phyloP scores from a whole-genome alignment of 1,139 yeast genomes.

The Saccharomycopsis hybrid region DNA sequence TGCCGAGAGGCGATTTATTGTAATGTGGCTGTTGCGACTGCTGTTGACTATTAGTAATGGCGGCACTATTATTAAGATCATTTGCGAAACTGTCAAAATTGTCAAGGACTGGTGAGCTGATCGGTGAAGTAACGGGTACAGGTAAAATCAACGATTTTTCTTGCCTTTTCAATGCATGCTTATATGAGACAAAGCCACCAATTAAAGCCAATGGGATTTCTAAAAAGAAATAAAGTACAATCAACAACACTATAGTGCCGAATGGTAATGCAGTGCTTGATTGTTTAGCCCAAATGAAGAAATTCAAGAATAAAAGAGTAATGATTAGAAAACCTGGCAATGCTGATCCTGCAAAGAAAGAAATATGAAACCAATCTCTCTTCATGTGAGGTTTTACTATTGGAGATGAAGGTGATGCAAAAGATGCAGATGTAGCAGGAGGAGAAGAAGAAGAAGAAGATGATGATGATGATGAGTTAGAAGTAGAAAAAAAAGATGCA shows the following conservation, averaged over 20 bases:
- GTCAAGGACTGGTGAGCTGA: neutral
- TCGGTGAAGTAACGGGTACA: conserved; percentile 20
- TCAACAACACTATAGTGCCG: conserved; percentile 56
- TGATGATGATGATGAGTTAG: too few relatives aligned
- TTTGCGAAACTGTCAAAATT: neutral
- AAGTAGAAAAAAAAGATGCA: too few relatives aligned
- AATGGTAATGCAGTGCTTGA: conserved; percentile 76
- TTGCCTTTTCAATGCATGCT: conserved; percentile 19
- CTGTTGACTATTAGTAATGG: too few relatives aligned
- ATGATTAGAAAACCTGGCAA: conserved; percentile 55
- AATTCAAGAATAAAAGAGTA: conserved; percentile 51
- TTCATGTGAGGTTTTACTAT: too few relatives aligned
- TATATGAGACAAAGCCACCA: conserved; percentile 62
- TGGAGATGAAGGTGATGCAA: too few relatives aligned
- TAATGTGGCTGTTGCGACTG: neutral
- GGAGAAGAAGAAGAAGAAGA: too few relatives aligned
- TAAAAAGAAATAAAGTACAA: conserved; percentile 51
- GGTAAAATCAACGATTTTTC: conserved; percentile 10
- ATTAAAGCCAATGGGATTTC: conserved; percentile 69
- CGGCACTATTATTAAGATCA: neutral
- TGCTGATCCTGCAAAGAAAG: conserved; percentile 47
- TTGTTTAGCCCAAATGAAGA: conserved; percentile 70
- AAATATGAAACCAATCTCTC: conserved; percentile 28
- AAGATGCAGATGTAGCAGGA: too few relatives aligned
- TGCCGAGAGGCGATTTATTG: neutral